Conservation (phyloP, 1,284 basidiomycete species). For the Cerioporus squamosus region DNA sequence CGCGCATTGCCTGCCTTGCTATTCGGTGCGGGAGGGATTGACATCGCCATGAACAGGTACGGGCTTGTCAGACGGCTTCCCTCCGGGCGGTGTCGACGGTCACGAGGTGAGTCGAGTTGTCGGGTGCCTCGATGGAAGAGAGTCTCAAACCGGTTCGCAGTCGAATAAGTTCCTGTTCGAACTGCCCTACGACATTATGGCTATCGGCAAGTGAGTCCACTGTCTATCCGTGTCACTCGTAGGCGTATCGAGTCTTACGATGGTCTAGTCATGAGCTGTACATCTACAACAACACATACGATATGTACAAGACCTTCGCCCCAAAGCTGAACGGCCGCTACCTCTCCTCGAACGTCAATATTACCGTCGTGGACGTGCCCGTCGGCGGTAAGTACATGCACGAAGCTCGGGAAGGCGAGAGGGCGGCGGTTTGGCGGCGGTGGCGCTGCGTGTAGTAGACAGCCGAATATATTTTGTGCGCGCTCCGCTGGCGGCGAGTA, state of each 20-base stretch:
- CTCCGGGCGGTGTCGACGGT: slow-evolving; percentile 70
- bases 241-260: neutral
- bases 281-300: slow-evolving; percentile 73
- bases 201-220: slow-evolving; percentile 78
- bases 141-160: slow-evolving; percentile 35
- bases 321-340: slow-evolving; percentile 77
- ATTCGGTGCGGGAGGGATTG: neutral
- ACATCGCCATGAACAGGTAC: slow-evolving; percentile 48
- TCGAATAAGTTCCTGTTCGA: slow-evolving; percentile 73
- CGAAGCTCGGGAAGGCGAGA: no score
- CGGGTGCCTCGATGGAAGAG: neutral
- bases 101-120: slow-evolving; percentile 55
- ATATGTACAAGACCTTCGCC: slow-evolving; percentile 82
- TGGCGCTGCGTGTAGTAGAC: no score
- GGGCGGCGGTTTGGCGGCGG: no score
- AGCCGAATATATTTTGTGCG: no score
- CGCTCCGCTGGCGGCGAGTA: no score
- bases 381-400: slow-evolving; percentile 61
- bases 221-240: no score
- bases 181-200: slow-evolving; percentile 82
- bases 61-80: slow-evolving; percentile 74
- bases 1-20: slow-evolving; percentile 29
- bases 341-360: slow-evolving; percentile 85
- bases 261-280: slow-evolving; percentile 83
- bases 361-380: slow-evolving; percentile 70